Conservation (phyloP, 2,329 filamentous ascomycete genomes). For the Camillea tinctor region DNA sequence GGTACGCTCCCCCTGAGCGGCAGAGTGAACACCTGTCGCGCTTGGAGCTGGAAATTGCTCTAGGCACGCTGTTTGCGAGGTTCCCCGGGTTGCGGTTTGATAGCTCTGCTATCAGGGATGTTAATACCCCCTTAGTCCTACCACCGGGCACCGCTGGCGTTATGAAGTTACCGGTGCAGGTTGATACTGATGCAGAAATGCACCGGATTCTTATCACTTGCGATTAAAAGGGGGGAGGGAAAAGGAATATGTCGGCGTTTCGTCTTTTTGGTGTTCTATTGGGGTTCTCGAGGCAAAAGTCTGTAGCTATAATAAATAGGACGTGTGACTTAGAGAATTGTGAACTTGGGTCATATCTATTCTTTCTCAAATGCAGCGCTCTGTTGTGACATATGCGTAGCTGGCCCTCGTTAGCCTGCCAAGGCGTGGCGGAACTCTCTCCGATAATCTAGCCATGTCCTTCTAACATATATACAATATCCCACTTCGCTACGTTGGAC, state of each 20-base stretch:
- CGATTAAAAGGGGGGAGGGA: background rate
- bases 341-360: too few relatives aligned
- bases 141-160: constrained; percentile 2
- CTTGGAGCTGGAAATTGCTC: constrained; percentile 9
- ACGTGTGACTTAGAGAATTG: too few relatives aligned
- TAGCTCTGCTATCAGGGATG: background rate
- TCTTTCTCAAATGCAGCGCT: too few relatives aligned
- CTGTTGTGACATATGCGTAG: too few relatives aligned
- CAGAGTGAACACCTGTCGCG: constrained; percentile 5
- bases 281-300: too few relatives aligned
- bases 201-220: constrained; percentile 2
- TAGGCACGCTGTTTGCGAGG: constrained; percentile 9
- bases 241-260: background rate
- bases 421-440: too few relatives aligned
- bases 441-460: too few relatives aligned
- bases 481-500: too few relatives aligned
- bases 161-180: constrained; percentile 5
- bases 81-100: constrained; percentile 8
- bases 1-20: constrained; percentile 5
- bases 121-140: background rate
- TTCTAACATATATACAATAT: too few relatives aligned
- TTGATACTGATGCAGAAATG: constrained; percentile 8
- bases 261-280: too few relatives aligned
- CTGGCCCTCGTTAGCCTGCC: too few relatives aligned
- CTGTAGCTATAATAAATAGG: too few relatives aligned